Percentiles rank a stretch among this genome's conserved stretches.
phyloP scores from a whole-genome alignment of 768 basidiomycete genomes.

The Ephemerocybe angulata region DNA sequence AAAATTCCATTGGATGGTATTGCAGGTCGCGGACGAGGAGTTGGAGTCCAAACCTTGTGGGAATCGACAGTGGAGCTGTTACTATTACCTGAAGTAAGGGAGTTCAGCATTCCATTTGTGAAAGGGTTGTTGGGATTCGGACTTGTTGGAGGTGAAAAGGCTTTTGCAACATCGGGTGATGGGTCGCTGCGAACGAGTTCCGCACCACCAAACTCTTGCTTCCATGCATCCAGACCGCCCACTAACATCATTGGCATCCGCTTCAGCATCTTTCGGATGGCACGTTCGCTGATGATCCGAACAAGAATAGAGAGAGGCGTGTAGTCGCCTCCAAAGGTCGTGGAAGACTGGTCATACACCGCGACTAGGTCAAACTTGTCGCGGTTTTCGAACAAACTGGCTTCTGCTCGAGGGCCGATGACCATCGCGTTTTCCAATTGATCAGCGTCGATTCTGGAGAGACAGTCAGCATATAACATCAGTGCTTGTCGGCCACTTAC shows the following conservation, averaged over 20 bases:
- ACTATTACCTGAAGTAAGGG: constrained; percentile 1
- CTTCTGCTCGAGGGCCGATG: constrained; percentile 67
- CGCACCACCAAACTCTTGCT: constrained; percentile 45
- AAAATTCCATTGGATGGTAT: constrained; percentile 10
- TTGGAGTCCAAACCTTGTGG: constrained; percentile 33
- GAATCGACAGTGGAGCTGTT: constrained; percentile 18
- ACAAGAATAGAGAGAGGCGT: constrained; percentile 59
- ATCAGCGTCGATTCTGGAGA: constrained; percentile 56
- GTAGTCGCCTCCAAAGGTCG: constrained; percentile 42
- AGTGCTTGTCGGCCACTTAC: constrained; percentile 40
- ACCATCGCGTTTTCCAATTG: constrained; percentile 73
- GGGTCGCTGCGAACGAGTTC: constrained; percentile 21
- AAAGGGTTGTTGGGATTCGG: constrained; percentile 27
- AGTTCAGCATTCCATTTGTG: constrained; percentile 12
- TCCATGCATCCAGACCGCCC: constrained; percentile 86
- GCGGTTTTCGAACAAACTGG: constrained; percentile 74
- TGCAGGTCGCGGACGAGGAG: constrained; percentile 24
- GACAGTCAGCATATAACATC: constrained; percentile 2
- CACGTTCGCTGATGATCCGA: constrained; percentile 67
- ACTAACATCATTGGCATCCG: constrained; percentile 78
- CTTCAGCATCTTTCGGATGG: constrained; percentile 68
- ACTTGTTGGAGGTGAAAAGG: constrained; percentile 21
- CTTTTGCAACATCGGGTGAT: not conserved
- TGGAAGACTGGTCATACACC: constrained; percentile 72
- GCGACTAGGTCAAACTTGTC: constrained; percentile 87